Evolutionary conservation across 129 eudicot genomes (phyloP).

Genomic region (Heracleum sosnowskyi): DNA sequence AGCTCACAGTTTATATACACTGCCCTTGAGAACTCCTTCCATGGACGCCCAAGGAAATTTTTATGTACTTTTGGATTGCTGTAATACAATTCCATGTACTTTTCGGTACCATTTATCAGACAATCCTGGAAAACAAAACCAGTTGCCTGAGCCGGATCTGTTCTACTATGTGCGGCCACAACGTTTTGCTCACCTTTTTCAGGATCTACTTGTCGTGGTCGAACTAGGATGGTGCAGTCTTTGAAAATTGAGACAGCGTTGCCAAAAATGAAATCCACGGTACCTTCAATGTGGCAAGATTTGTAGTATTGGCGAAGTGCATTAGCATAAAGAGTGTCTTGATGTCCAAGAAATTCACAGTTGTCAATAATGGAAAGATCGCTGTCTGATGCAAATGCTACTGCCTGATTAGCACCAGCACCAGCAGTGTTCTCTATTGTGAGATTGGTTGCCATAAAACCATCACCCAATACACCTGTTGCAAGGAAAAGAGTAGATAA

Average conservation of each 20-base stretch:
- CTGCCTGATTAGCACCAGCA: constrained; percentile 38
- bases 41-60: constrained; percentile 36
- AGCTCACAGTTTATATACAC: constrained; percentile 19
- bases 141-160: constrained; percentile 34
- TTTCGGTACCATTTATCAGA: constrained; percentile 25
- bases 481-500: background rate
- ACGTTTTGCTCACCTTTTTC: constrained; percentile 34
- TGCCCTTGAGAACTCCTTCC: constrained; percentile 41
- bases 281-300: constrained; percentile 30
- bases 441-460: constrained; percentile 26
- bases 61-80: constrained; percentile 24
- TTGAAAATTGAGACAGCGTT: constrained; percentile 29
- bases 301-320: constrained; percentile 37
- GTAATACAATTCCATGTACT: constrained; percentile 18
- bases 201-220: constrained; percentile 25
- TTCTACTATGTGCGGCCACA: constrained; percentile 38
- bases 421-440: constrained; percentile 40
- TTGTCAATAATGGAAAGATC: constrained; percentile 31
- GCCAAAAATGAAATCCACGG: constrained; percentile 42
- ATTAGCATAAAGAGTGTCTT: constrained; percentile 40
- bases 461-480: constrained; percentile 28
- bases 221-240: constrained; percentile 25
- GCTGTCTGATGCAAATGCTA: constrained; percentile 31
- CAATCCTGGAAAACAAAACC: constrained; percentile 33
- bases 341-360: constrained; percentile 32